phyloP scores from a whole-genome alignment of 495 filamentous ascomycete species.

The Hyaloscypha finlandica region DNA sequence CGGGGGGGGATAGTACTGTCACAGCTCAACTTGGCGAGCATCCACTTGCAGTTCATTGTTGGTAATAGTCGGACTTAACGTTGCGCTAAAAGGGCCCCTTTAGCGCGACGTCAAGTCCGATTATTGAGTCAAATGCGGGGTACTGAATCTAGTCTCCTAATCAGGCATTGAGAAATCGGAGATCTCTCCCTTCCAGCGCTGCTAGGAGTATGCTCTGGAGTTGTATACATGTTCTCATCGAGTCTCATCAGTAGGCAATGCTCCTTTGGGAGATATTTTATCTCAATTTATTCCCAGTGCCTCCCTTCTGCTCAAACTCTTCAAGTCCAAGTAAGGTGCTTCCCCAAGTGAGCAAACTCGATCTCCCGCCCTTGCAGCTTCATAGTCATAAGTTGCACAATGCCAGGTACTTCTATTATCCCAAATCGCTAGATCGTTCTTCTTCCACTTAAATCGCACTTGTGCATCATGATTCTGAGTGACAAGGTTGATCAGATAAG shows the following conservation, averaged over 20 bases:
- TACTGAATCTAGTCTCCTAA: background rate
- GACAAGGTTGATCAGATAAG: slow-evolving; percentile 62
- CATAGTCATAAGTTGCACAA: slow-evolving; percentile 62
- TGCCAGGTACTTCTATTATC: slow-evolving; percentile 53
- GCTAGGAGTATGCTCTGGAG: no score
- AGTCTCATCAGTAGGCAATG: no score
- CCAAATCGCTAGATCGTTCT: slow-evolving; percentile 74
- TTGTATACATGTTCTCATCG: no score
- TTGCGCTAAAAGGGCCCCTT: no score
- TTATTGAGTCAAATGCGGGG: background rate
- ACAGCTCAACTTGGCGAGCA: background rate
- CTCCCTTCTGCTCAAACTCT: slow-evolving; percentile 11
- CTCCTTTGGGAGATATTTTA: no score
- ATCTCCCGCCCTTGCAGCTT: slow-evolving; percentile 57
- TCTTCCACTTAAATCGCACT: slow-evolving; percentile 64
- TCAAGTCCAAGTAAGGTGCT: slow-evolving; percentile 54
- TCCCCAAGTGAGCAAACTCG: slow-evolving; percentile 67
- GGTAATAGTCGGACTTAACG: no score
- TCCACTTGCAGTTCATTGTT: no score
- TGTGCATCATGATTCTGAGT: slow-evolving; percentile 79
- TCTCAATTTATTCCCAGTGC: slow-evolving; percentile 4
- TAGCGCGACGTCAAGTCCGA: no score
- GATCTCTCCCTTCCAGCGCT: background rate
- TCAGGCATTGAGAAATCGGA: background rate
- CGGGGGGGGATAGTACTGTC: no score